Evolutionary conservation across 1,284 basidiomycete species (phyloP).

Genomic region (Puccinia coronata): DNA sequence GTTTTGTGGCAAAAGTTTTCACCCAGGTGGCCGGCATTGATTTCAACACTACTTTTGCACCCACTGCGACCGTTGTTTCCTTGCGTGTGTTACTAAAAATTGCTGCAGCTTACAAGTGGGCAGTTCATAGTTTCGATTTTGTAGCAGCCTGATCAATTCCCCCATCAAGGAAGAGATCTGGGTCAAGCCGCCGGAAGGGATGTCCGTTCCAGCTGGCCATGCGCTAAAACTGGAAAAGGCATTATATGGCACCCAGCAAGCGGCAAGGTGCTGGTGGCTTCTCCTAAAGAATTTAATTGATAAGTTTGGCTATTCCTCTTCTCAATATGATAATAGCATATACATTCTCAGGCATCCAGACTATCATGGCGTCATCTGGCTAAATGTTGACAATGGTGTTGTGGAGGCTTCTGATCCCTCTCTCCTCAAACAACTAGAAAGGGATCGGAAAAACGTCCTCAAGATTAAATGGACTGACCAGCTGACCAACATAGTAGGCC

Average conservation of each 20-base stretch:
- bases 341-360: too few relatives aligned
- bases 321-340: neutral
- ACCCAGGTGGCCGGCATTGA: too few relatives aligned
- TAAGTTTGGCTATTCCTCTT: neutral
- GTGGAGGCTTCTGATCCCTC: neutral
- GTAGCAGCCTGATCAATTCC: conserved; percentile 18
- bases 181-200: neutral
- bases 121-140: too few relatives aligned
- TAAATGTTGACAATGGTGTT: conserved; percentile 28
- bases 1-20: too few relatives aligned
- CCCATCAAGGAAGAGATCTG: conserved; percentile 21
- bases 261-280: too few relatives aligned
- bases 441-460: neutral
- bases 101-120: neutral
- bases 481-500: neutral
- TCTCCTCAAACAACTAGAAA: neutral
- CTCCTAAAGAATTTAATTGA: neutral
- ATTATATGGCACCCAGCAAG: too few relatives aligned
- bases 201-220: neutral
- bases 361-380: conserved; percentile 6
- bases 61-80: conserved; percentile 19
- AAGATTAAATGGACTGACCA: neutral
- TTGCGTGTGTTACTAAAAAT: too few relatives aligned
- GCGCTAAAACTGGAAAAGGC: neutral
- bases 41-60: too few relatives aligned